phyloP scores from a whole-genome alignment of 2,329 filamentous ascomycete genomes.

The Ophiognomonia clavigignenti-juglandacearum region DNA sequence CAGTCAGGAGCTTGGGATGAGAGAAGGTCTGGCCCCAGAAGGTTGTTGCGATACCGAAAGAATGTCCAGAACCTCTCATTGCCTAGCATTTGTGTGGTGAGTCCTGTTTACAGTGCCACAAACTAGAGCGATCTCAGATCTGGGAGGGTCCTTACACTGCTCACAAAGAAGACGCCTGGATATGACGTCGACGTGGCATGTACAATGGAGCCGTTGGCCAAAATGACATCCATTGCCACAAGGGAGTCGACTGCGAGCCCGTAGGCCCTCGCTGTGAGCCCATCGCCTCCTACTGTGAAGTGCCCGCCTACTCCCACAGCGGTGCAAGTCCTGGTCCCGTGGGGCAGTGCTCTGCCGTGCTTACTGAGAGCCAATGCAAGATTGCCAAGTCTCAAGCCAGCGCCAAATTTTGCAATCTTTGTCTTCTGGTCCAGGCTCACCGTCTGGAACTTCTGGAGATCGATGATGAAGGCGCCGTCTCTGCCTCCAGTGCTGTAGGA shows the following conservation, averaged over 20 bases:
- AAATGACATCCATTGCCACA: conserved; percentile 41
- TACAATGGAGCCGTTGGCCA: conserved; percentile 25
- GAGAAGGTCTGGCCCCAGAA: conserved; percentile 30
- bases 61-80: conserved; percentile 35
- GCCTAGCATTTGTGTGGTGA: conserved; percentile 27
- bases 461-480: conserved; percentile 35
- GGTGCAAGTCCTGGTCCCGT: conserved; percentile 36
- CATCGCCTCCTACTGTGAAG: conserved; percentile 41
- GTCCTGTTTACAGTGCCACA: too few relatives aligned
- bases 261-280: conserved; percentile 39
- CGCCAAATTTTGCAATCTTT: conserved; percentile 31
- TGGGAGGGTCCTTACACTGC: conserved; percentile 14
- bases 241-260: conserved; percentile 48
- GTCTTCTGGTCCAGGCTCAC: conserved; percentile 27
- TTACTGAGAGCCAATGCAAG: conserved; percentile 32
- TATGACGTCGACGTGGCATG: conserved; percentile 16
- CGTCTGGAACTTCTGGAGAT: conserved; percentile 33
- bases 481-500: conserved; percentile 41
- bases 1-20: conserved; percentile 24
- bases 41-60: conserved; percentile 32
- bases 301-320: conserved; percentile 42
- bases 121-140: too few relatives aligned
- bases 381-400: conserved; percentile 38
- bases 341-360: conserved; percentile 31
- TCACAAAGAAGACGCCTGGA: conserved; percentile 24